A percentile compares a stretch with the other conserved stretches of the same genome.
Conservation (phyloP, 176 grass and related monocot species). For the Hordeum marinum region DNA sequence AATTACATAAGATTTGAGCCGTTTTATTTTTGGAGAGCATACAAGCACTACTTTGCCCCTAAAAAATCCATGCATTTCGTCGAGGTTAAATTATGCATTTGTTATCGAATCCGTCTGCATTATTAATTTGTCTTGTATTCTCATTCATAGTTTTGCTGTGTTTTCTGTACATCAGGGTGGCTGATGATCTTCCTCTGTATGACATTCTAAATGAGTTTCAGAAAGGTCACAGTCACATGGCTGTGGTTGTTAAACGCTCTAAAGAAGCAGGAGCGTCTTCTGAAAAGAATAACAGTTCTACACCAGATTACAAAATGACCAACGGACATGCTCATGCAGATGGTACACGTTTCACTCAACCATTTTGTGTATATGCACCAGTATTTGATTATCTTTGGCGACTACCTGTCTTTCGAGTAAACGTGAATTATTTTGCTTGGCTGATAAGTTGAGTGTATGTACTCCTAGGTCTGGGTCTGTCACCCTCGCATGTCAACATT, state of each 20-base stretch:
- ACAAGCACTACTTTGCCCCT: not conserved
- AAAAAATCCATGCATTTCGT: not conserved
- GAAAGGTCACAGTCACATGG: constrained; percentile 99
- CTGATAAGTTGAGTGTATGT: constrained; percentile 43
- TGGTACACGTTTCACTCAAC: constrained; percentile 35
- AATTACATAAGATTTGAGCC: not conserved
- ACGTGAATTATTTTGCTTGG: constrained; percentile 17
- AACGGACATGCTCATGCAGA: constrained; percentile 35
- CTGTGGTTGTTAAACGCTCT: constrained; percentile 75
- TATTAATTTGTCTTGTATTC: constrained; percentile 6
- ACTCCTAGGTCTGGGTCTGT: constrained; percentile 51
- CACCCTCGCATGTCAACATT: constrained; percentile 35
- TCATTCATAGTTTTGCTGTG: constrained; percentile 8
- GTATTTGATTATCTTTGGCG: constrained; percentile 10
- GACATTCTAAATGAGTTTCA: constrained; percentile 99
- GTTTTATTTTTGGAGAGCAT: not conserved
- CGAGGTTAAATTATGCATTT: not conserved
- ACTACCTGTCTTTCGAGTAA: constrained; percentile 25
- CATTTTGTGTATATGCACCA: constrained; percentile 4
- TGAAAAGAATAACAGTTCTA: constrained; percentile 49
- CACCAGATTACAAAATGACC: constrained; percentile 51
- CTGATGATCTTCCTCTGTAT: constrained; percentile 94
- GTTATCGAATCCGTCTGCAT: not conserved
- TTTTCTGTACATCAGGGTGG: constrained; percentile 60
- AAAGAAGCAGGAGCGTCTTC: constrained; percentile 39